Conservation (phyloP, 2,329 filamentous ascomycete genomes). For the Elsinoe ampelina region DNA sequence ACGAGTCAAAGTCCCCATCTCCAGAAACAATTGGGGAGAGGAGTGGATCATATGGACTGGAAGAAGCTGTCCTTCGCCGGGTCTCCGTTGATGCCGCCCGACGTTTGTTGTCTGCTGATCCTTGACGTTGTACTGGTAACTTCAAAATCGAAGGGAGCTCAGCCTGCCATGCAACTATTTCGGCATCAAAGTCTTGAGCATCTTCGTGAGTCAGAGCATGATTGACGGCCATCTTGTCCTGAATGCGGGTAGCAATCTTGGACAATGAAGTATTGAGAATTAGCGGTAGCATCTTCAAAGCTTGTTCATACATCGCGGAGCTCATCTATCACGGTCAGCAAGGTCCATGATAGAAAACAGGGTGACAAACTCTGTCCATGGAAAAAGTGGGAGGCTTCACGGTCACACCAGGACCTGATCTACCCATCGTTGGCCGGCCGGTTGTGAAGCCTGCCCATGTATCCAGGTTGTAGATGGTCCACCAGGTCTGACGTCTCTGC, state of each 20-base stretch:
- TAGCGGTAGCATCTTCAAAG: slow-evolving; percentile 59
- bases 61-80: background rate
- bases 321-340: slow-evolving; percentile 25
- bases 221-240: slow-evolving; percentile 62
- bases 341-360: slow-evolving; percentile 28
- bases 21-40: background rate
- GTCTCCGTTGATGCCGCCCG: slow-evolving; percentile 11
- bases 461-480: slow-evolving; percentile 64
- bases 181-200: slow-evolving; percentile 55
- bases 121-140: background rate
- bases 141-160: slow-evolving; percentile 48
- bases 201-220: slow-evolving; percentile 58
- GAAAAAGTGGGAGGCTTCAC: slow-evolving; percentile 49
- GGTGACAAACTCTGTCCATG: slow-evolving; percentile 1
- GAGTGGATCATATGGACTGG: background rate
- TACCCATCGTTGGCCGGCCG: slow-evolving; percentile 59
- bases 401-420: slow-evolving; percentile 58
- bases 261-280: slow-evolving; percentile 72
- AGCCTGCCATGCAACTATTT: slow-evolving; percentile 64
- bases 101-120: slow-evolving; percentile 9
- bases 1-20: background rate
- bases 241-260: slow-evolving; percentile 67
- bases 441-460: slow-evolving; percentile 65
- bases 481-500: slow-evolving; percentile 60
- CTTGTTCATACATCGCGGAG: slow-evolving; percentile 36